These are phyloP conservation scores for Aristolochia californica DNA, from an alignment of 164 flowering plant genomes.

Conservation along the genomic window DNA sequence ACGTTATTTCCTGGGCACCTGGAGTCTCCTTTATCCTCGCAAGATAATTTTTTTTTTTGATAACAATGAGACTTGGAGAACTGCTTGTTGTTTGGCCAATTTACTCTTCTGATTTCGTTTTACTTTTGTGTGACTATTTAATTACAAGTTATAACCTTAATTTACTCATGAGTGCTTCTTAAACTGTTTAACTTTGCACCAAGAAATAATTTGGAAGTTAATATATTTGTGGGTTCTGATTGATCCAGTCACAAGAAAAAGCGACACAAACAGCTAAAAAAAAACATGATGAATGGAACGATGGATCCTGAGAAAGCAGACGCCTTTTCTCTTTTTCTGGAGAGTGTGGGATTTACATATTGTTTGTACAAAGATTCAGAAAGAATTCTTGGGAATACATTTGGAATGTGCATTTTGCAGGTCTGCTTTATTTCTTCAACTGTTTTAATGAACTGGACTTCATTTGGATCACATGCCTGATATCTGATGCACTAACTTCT, in stretches of 20 bases:
- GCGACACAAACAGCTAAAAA: slow-evolving; percentile 68
- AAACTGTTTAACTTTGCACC: too few species aligned
- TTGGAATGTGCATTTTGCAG: slow-evolving; percentile 96
- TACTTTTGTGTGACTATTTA: too few species aligned
- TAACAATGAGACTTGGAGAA: too few species aligned
- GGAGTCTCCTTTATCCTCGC: too few species aligned
- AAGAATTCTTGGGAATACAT: slow-evolving; percentile 87
- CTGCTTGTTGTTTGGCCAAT: too few species aligned
- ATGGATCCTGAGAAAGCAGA: slow-evolving; percentile 84
- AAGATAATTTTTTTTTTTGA: too few species aligned
- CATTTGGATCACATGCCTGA: not conserved
- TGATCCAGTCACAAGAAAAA: slow-evolving; percentile 72
- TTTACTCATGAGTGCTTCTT: too few species aligned
- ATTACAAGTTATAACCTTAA: too few species aligned
- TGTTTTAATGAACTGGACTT: not conserved
- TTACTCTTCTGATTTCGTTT: too few species aligned
- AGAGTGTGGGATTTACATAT: slow-evolving; percentile 58
- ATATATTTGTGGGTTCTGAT: not conserved
- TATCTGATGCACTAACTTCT: not conserved
- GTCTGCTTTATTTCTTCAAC: slow-evolving; percentile 20
- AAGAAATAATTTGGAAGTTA: too few species aligned
- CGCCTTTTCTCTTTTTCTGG: slow-evolving; percentile 68
- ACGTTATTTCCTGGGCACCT: too few species aligned
- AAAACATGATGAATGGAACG: slow-evolving; percentile 52
- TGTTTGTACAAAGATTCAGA: slow-evolving; percentile 91